Evolutionary conservation across 116 monocot species (phyloP), one percentile per base, ranked within the genome.

Genomic region (Trichopus zeylanicus): DNA sequence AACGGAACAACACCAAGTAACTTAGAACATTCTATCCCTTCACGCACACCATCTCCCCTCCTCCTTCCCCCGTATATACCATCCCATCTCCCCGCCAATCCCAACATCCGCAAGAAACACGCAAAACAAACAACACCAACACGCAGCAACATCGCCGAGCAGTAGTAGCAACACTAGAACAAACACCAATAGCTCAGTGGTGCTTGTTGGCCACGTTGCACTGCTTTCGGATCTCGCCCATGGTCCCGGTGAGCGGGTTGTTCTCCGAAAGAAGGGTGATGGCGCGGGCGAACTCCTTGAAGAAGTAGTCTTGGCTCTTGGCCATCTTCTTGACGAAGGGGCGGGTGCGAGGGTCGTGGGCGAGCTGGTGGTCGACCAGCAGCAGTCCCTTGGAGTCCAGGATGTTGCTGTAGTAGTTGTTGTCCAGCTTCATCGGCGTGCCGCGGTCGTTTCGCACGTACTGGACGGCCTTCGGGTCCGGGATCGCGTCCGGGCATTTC

Each of bases 391-490:
- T 86, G 78, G 80, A 64, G 62, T 86, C 80, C 3, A 91, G 67
- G 27, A 91, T 91, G 78, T 91, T 91, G 57, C 61, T 56, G 83
- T 86, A 91, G 75, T 91, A 91, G 87, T 91, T 86, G 78, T 91
- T 91, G 87, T 91, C 87, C 0, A 91, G 81, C 64, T 75, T 77
- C 91, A 91, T 91, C 3, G 91, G 91, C 6, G 91, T 87, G 29
- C 80, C 87, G 0, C 91, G 80, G 62, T 91, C 91, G 55, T 91
- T 91, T 3, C 91, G 68, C 15, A 91, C 91, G 67, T 87, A 91
- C 48, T 91, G 91, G 25, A 91, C 91, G 5, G 86, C 83, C 68
- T 91, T 91, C 13, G 87, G 83, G 69, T 91, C 87, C 3, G 91
- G 91, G 63, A 91, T 78, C 1, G 86, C 15, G 35, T 91, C 87